Evolutionary conservation across 306 rosid species (phyloP), one percentile per base, ranked within the genome.

Genomic region (Biancaea sappan): DNA sequence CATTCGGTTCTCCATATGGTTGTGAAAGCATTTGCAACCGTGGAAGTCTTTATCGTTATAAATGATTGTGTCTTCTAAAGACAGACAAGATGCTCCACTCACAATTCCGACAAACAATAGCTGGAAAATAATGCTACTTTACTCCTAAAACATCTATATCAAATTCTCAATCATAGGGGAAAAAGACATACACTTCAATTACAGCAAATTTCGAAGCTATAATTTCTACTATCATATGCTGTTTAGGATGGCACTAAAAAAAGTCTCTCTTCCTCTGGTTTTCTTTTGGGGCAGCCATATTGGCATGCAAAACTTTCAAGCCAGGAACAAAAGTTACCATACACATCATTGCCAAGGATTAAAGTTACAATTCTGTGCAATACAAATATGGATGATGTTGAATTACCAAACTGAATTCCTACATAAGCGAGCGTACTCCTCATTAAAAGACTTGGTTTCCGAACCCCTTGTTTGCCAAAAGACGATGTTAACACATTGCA

Each of bases 391-490:
- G 12, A 59, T 69, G 80, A 68, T 28, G 72, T 83, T 76, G 58
- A 73, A 63, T 76, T 22, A 66, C 67, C 29, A 57, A 69, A 35
- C 41, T 68, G 76, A 76, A 74, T 72, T 79, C 76, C 77, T 79
- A 68, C 41, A 46, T 69, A 22, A 31, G n/a, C 41, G 37, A 57
- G 34, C 29, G 71, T 69, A 70, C 79, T 72, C 82, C 79, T 70
- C 68, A 4, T 46, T 2, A 59, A n/a, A n/a, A 31, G 73, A 66
- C 83, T 54, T 69, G 56, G 72, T 44, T 74, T 25, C 32, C 47
- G 69, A 56, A 12, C 40, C 14, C 57, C 51, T 26, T 77, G 47
- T 67, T 69, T 28, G 65, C 74, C 35, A 8, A 64, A 69, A 66
- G 73, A 48, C 63, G 14, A 32, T 56, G 50, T 16, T 12, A 46